Evolutionary conservation across 2,329 filamentous ascomycete genomes (phyloP).

Genomic region (Ascochyta rabiei): DNA sequence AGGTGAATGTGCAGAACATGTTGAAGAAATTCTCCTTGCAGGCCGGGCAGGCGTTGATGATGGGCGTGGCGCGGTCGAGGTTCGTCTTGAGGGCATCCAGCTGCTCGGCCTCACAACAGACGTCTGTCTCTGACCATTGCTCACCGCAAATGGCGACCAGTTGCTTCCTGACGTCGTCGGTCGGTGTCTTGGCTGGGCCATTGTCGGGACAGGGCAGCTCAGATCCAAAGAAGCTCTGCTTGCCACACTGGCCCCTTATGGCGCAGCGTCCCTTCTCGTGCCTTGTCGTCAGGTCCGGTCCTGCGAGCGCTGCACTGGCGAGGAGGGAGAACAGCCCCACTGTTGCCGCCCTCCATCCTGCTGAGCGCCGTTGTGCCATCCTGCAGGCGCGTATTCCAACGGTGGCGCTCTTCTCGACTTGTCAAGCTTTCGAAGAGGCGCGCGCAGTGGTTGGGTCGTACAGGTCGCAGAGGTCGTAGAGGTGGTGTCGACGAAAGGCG

Average conservation of each 20-base stretch:
- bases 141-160: conserved; percentile 84
- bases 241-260: conserved; percentile 89
- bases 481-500: not conserved
- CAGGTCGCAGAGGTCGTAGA: not conserved
- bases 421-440: not conserved
- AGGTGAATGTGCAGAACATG: conserved; percentile 96
- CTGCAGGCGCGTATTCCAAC: not conserved
- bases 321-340: conserved; percentile 39
- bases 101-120: conserved; percentile 86
- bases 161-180: conserved; percentile 73
- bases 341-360: conserved; percentile 31
- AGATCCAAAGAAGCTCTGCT: conserved; percentile 86
- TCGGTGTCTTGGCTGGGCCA: conserved; percentile 75
- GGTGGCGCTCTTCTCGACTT: not conserved
- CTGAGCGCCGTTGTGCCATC: conserved; percentile 32
- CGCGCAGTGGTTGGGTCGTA: not conserved
- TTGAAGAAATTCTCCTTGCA: conserved; percentile 99
- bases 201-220: conserved; percentile 94
- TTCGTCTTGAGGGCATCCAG: conserved; percentile 81
- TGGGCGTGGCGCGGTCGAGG: conserved; percentile 81
- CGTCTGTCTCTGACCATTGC: conserved; percentile 81
- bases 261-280: conserved; percentile 90
- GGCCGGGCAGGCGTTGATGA: conserved; percentile 92
- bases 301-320: conserved; percentile 35
- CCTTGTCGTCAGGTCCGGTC: conserved; percentile 53